Evolutionary conservation across 2,329 filamentous ascomycete species (phyloP), one percentile per base, ranked within the genome.

Genomic region (Verticillium dahliae): DNA sequence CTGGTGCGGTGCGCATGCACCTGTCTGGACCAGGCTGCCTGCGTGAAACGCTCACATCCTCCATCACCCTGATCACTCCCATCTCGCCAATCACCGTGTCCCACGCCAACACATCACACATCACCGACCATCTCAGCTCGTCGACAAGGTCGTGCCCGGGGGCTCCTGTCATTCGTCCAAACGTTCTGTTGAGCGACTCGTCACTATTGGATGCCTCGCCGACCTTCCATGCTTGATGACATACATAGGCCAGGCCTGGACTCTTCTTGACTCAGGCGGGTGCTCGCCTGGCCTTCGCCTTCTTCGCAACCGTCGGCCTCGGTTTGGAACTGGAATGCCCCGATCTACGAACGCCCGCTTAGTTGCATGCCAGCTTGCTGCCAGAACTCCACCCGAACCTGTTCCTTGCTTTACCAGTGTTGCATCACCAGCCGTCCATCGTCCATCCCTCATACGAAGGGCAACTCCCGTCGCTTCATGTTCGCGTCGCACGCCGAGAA

Each of bases 401-500:
- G 45, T 52, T 52, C 22, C 45, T 22, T 22, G 6, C 45, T 14
- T 15, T 15, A 41, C 6, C 11, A 6, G 39, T 41, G n/a, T 11
- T 52, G 27, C 27, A 31, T 31, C 10, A 52, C 45, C n/a, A 52
- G 22, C n/a, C 45, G 18, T 27, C 45, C n/a, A 52, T 27, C 9
- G 7, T 27, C 45, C n/a, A 52, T 27, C 9, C 2, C 11, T 68
- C 60, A 72, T 4, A 68, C 74, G 69, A 76, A 76, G 3, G 71
- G 73, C 38, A 78, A 64, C 22, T 74, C 72, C 60, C 70, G 67
- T 11, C 71, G 73, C 27, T 65, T 65, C 18, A 70, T 70, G 15
- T 67, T 57, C 33, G 66, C 59, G 58, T 73, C 70, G 56, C 73
- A 74, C 11, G 69, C 67, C 1, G 72, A 68, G 62, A 75, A 75